Evolutionary conservation across 768 basidiomycete genomes (phyloP).

Genomic region (Psilocybe cubensis): DNA sequence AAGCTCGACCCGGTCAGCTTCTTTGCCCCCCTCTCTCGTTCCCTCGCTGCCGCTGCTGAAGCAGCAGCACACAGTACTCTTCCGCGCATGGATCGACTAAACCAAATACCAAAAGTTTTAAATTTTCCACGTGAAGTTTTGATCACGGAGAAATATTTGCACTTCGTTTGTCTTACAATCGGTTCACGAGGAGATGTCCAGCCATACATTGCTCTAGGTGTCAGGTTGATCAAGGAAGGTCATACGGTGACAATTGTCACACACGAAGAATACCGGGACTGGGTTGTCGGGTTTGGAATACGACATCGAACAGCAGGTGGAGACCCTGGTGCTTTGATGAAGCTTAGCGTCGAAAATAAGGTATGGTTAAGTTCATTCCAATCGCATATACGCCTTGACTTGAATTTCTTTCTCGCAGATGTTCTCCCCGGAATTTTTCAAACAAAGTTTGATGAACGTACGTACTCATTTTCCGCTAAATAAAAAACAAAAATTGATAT

Average conservation of each 20-base stretch:
- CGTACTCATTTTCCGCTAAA: conserved; percentile 18
- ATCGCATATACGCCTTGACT: neutral
- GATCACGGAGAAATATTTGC: conserved; percentile 36
- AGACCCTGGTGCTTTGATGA: conserved; percentile 72
- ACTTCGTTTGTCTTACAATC: conserved; percentile 68
- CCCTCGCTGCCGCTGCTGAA: conserved; percentile 36
- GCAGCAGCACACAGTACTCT: conserved; percentile 28
- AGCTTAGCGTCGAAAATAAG: conserved; percentile 51
- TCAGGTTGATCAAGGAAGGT: conserved; percentile 47
- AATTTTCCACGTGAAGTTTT: conserved; percentile 46
- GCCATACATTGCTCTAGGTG: conserved; percentile 61
- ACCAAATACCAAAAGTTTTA: conserved; percentile 47
- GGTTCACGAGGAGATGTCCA: conserved; percentile 71
- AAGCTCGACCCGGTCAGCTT: conserved; percentile 37
- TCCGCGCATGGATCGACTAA: conserved; percentile 21
- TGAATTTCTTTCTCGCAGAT: conserved; percentile 41
- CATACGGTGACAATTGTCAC: conserved; percentile 62
- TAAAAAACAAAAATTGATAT: neutral
- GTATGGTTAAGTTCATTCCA: conserved; percentile 16
- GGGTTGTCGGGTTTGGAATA: conserved; percentile 65
- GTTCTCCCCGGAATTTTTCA: conserved; percentile 77
- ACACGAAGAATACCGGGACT: conserved; percentile 55
- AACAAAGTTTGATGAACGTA: conserved; percentile 58
- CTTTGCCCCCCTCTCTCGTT: conserved; percentile 49
- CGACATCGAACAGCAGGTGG: conserved; percentile 66